These are phyloP conservation scores for Pilatotrama ljubarskyi DNA, from an alignment of 768 basidiomycete genomes.

Conservation along the genomic window DNA sequence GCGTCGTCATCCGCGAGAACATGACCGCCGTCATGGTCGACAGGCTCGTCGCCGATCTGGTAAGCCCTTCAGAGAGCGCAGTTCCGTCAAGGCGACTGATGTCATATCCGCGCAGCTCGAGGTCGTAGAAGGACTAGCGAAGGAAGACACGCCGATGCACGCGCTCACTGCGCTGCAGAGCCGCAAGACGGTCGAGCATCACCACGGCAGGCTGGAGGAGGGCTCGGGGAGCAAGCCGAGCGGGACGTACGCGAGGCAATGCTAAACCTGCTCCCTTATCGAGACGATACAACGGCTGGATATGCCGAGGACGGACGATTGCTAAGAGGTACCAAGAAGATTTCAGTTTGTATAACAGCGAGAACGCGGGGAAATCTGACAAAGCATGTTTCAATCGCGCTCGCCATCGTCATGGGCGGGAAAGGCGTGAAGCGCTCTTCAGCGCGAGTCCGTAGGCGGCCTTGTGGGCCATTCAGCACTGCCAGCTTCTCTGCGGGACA, in stretches of 20 bases:
- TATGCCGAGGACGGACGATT: too few relatives aligned
- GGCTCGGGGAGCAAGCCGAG: constrained; percentile 48
- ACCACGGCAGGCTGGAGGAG: constrained; percentile 46
- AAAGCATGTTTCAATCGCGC: too few relatives aligned
- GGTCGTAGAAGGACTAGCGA: constrained; percentile 58
- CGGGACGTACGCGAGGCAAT: constrained; percentile 70
- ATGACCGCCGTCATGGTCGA: constrained; percentile 49
- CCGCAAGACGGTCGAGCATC: constrained; percentile 38
- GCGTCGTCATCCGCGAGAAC: constrained; percentile 62
- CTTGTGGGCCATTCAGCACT: too few relatives aligned
- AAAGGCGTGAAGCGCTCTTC: too few relatives aligned
- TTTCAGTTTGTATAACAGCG: too few relatives aligned
- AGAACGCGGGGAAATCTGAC: too few relatives aligned
- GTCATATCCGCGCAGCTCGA: constrained; percentile 45
- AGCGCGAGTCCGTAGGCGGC: too few relatives aligned
- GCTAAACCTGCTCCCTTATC: constrained; percentile 35
- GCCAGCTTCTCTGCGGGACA: too few relatives aligned
- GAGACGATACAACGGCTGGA: too few relatives aligned
- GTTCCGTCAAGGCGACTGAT: background rate
- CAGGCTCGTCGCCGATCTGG: constrained; percentile 65
- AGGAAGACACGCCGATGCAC: constrained; percentile 49
- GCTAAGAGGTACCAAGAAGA: too few relatives aligned
- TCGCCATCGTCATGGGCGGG: too few relatives aligned
- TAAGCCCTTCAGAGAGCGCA: constrained; percentile 34
- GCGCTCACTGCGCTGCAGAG: constrained; percentile 47